phyloP scores from a whole-genome alignment of 2,329 filamentous ascomycete genomes.

The Ascochyta rabiei region DNA sequence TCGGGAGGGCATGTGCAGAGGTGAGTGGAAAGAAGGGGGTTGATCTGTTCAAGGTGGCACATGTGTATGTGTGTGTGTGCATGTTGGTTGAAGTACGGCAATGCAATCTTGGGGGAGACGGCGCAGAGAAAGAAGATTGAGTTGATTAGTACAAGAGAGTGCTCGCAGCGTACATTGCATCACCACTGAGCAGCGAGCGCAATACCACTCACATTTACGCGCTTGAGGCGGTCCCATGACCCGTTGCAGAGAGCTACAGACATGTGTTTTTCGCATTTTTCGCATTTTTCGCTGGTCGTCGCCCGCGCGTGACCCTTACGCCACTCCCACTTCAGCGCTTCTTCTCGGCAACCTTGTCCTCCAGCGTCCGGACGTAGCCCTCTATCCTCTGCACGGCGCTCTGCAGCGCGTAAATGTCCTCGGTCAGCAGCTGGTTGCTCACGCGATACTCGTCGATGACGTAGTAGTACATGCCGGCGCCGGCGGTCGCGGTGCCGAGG shows the following conservation, averaged over 20 bases:
- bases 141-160: neutral
- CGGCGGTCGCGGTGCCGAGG: slow-evolving; percentile 78
- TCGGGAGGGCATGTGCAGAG: too few relatives aligned
- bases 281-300: neutral
- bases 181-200: neutral
- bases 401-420: slow-evolving; percentile 95
- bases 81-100: too few relatives aligned
- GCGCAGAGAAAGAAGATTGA: neutral
- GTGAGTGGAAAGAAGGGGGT: too few relatives aligned
- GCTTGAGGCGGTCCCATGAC: neutral
- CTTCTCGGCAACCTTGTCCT: slow-evolving; percentile 72
- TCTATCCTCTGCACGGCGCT: slow-evolving; percentile 84
- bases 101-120: too few relatives aligned
- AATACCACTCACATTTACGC: neutral
- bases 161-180: neutral
- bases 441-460: slow-evolving; percentile 91
- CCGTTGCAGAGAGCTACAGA: neutral
- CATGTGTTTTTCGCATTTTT: neutral
- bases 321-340: slow-evolving; percentile 18
- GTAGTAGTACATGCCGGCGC: slow-evolving; percentile 87
- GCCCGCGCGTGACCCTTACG: neutral
- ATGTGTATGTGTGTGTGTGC: too few relatives aligned
- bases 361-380: slow-evolving; percentile 79
- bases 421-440: slow-evolving; percentile 88
- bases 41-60: too few relatives aligned